Base-by-base conservation (phyloP, 306 rosid species). In the Gynostemma pentaphyllum region DNA sequence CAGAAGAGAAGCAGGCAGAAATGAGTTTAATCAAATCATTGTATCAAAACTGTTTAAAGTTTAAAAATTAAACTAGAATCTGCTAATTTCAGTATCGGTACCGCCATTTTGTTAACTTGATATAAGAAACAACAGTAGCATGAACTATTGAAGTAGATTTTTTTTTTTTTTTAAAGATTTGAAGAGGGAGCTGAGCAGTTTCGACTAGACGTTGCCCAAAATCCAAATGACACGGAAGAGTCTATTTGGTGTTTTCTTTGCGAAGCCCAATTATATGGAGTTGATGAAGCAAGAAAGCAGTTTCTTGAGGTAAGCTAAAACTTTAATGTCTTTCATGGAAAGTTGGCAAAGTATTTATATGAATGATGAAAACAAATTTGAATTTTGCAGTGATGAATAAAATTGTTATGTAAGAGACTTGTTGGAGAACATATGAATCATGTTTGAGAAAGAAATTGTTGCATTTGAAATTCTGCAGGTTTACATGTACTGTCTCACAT, bases 161-260 rank as follows among this genome's bases (percentile, higher is more conserved):
- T 40, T 68, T 50, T 64, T 69, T 66, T 52, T 73, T n/a, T n/a
- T n/a, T n/a, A n/a, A n/a, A 87, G 96, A 72, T 83, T 85, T 72
- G 89, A 80, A 71, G 96, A 88, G 68, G 98, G 92, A 62, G 96
- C 96, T 40, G 88, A 85, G 75, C 98, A 91, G 81, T 91, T 91
- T 64, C 84, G 95, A 46, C 67, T 91, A 79, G 98, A 91, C 69
- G 90, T 85, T 72, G 96, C 96, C 2, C 98, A 85, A 54, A 91
- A 85, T 71, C 96, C 98, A 37, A 91, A 88, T 73, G 96, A 91
- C 45, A 91, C 92, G 0, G 98, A 88, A 68, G 98, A 88, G 72
- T 87, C 98, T 57, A 91, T 88, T 56, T 91, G 96, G 95, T 91
- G 95, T 69, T 91, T 80, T 82, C 82, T 91, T 27, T 91, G 96